These are phyloP conservation scores for Castanopsis chinensis DNA, from an alignment of 306 rosid genomes.

Conservation along the genomic window DNA sequence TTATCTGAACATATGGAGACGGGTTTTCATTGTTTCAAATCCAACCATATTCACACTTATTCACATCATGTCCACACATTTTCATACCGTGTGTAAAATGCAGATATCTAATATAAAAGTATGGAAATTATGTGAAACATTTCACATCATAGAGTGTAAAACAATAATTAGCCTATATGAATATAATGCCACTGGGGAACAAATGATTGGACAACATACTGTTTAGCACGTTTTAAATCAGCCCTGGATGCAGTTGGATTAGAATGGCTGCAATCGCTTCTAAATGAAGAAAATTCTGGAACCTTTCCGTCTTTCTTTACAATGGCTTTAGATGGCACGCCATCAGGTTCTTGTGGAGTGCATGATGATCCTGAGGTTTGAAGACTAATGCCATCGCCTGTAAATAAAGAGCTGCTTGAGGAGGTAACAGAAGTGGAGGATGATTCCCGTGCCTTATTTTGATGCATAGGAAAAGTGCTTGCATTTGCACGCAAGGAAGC, in stretches of 20 bases:
- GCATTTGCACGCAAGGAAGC: neutral
- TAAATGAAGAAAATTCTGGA: neutral
- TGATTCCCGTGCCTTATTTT: neutral
- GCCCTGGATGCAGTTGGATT: slow-evolving; percentile 12
- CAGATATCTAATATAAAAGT: too few relatives aligned
- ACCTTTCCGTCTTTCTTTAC: neutral
- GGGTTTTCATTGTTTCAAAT: too few relatives aligned
- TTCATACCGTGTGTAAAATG: too few relatives aligned
- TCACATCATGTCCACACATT: too few relatives aligned
- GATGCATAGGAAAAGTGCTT: neutral
- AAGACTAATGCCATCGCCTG: neutral
- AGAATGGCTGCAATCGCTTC: slow-evolving; percentile 3
- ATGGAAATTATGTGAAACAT: too few relatives aligned
- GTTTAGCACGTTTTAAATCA: slow-evolving; percentile 26
- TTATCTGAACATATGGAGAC: neutral
- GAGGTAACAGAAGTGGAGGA: neutral
- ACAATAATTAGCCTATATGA: neutral
- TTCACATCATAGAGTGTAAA: too few relatives aligned
- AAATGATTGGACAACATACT: slow-evolving; percentile 11
- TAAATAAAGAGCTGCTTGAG: neutral
- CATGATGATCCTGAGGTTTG: slow-evolving; percentile 5
- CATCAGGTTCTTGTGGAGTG: slow-evolving; percentile 13
- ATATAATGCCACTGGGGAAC: neutral
- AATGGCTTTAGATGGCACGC: neutral
- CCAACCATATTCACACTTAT: too few relatives aligned